Base-by-base conservation (phyloP, 306 rosid genomes). In the Sophora flavescens region DNA sequence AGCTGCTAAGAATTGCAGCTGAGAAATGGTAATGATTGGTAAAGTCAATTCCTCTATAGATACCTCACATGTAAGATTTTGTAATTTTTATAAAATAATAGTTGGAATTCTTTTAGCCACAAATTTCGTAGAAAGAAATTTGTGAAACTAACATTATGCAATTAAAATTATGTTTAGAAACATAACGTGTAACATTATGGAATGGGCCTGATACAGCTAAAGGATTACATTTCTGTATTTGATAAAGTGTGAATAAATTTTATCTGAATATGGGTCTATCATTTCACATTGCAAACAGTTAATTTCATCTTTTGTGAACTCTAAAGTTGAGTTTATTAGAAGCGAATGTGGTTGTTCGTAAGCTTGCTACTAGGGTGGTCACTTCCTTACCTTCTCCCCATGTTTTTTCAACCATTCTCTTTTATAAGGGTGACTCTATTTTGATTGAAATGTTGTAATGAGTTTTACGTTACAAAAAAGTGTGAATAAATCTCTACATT, bases 201-300 rank as follows among this genome's bases (percentile, higher is more conserved):
- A 11, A 12, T 38, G 38, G 33, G 73, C 56, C 63, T 56, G 51
- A 54, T 47, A 33, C 51, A 35, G 16, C 57, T 59, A 38, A 59
- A 26, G 42, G 51, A 61, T 41, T 63, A 74, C 30, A 74, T 59
- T 72, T 52, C 6, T 66, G 7, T 51, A 51, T 58, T 72, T 35
- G 71, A 72, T 59, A 67, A 39, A 45, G 39, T 63, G 39, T 45
- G 75, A 67, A 54, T 11, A 71, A 54, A 47, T n/a, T n/a, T n/a
- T n/a, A n/a, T n/a, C n/a, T n/a, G n/a, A n/a, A n/a, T n/a, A n/a
- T n/a, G n/a, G n/a, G n/a, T n/a, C n/a, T n/a, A n/a, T n/a, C n/a
- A n/a, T n/a, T n/a, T n/a, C n/a, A n/a, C n/a, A n/a, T n/a, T n/a
- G n/a, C n/a, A n/a, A n/a, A n/a, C n/a, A n/a, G n/a, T n/a, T n/a